These are phyloP conservation scores for Microbotryum saponariae DNA, from an alignment of 1,284 basidiomycete species.

Conservation along the genomic window DNA sequence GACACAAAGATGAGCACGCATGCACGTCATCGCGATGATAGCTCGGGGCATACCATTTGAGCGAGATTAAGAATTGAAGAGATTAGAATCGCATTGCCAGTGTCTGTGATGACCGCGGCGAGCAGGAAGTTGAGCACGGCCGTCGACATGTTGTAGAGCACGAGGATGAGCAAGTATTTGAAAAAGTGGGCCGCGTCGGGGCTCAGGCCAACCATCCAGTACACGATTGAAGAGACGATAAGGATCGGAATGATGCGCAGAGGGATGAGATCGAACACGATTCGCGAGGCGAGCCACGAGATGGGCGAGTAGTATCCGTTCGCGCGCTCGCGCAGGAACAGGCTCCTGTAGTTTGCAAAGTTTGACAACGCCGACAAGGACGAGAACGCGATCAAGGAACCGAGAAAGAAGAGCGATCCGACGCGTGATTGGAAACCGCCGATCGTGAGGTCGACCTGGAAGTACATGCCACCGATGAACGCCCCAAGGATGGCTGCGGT, in stretches of 20 bases:
- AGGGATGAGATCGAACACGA: conserved; percentile 76
- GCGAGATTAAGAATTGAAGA: conserved; percentile 40
- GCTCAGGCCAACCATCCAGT: conserved; percentile 82
- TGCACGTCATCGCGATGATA: conserved; percentile 13
- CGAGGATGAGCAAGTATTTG: conserved; percentile 70
- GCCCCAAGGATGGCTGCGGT: conserved; percentile 65
- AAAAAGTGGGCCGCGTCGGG: conserved; percentile 62
- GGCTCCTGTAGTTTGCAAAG: conserved; percentile 64
- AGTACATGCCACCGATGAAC: conserved; percentile 66
- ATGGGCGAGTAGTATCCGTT: conserved; percentile 53
- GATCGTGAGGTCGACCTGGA: conserved; percentile 64
- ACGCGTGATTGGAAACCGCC: conserved; percentile 86
- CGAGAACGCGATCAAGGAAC: conserved; percentile 73
- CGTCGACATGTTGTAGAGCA: conserved; percentile 69
- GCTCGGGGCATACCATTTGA: conserved; percentile 15
- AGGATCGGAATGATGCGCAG: conserved; percentile 75
- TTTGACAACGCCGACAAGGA: conserved; percentile 79
- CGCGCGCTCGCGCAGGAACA: conserved; percentile 80
- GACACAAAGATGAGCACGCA: no score
- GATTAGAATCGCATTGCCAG: conserved; percentile 77
- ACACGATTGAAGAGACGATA: conserved; percentile 48
- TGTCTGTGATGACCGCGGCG: conserved; percentile 67
- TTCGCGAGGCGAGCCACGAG: conserved; percentile 73
- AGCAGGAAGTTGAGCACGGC: conserved; percentile 83
- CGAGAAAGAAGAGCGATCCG: conserved; percentile 84